Conservation (phyloP, 2,329 filamentous ascomycete species). For the Aspergillus ochraceus region DNA sequence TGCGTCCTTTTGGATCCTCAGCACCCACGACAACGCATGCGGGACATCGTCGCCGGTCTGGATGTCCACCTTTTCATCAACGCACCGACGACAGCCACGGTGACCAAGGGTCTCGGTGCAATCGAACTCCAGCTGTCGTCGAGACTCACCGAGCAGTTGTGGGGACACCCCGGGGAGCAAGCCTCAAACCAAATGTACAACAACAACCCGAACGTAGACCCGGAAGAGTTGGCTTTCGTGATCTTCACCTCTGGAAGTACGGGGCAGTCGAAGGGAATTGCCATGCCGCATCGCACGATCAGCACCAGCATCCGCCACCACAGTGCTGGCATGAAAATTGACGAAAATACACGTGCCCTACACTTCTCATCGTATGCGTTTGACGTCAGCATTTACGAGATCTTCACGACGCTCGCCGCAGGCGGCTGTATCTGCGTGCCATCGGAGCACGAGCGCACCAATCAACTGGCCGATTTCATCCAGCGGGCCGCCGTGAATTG, state of each 20-base stretch:
- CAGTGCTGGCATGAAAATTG: background rate
- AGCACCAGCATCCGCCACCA: background rate
- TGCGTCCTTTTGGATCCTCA: slow-evolving; percentile 23
- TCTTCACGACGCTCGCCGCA: slow-evolving; percentile 39
- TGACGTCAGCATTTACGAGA: slow-evolving; percentile 25
- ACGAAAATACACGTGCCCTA: background rate
- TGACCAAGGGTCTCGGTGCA: background rate
- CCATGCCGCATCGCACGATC: background rate
- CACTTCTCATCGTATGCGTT: slow-evolving; percentile 1
- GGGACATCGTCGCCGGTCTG: background rate
- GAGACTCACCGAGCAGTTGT: too few relatives aligned
- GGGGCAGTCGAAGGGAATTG: background rate
- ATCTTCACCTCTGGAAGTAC: slow-evolving; percentile 7
- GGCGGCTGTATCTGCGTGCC: slow-evolving; percentile 15
- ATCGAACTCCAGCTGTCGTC: background rate
- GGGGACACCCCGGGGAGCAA: background rate
- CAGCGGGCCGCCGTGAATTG: background rate
- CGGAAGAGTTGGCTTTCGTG: background rate
- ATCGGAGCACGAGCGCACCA: background rate
- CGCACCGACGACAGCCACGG: background rate
- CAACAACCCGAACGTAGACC: background rate
- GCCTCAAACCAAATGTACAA: too few relatives aligned
- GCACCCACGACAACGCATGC: slow-evolving; percentile 18
- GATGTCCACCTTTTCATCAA: background rate
- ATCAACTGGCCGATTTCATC: background rate